These are phyloP conservation scores for Phytopythium boreale DNA, from an alignment of 352 stramenopile species.

Conservation along the genomic window DNA sequence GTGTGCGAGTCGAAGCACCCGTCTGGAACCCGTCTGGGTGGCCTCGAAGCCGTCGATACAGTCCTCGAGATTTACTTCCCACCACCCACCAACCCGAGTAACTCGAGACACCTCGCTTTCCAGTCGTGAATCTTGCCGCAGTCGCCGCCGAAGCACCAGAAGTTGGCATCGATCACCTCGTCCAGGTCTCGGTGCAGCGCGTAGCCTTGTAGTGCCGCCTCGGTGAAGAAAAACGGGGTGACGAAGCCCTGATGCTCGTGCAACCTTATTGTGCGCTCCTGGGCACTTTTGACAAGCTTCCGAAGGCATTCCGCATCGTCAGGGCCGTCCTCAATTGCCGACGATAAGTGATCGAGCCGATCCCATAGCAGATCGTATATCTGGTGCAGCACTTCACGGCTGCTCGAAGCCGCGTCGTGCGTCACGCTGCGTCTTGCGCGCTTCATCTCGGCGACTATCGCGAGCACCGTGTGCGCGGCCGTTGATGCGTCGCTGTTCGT, in stretches of 20 bases:
- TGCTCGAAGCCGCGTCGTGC: neutral
- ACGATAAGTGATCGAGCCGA: neutral
- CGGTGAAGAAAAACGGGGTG: neutral
- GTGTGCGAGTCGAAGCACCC: no score
- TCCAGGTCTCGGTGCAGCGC: constrained; percentile 1
- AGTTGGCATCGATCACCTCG: neutral
- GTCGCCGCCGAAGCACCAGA: neutral
- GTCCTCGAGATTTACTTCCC: no score
- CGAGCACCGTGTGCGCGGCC: no score
- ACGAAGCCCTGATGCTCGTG: neutral
- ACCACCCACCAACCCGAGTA: no score
- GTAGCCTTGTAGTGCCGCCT: neutral
- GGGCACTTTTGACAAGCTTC: neutral
- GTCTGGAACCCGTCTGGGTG: no score
- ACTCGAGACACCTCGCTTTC: no score
- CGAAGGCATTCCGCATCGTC: neutral
- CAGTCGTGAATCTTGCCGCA: no score
- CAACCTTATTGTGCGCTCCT: neutral
- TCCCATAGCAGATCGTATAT: constrained; percentile 1
- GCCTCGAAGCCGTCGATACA: no score
- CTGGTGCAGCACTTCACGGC: neutral
- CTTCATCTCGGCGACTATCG: neutral
- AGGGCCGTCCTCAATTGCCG: no score
- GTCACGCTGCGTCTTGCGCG: no score
- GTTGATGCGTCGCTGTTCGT: no score